Evolutionary conservation across 768 basidiomycete genomes (phyloP), one percentile per base, ranked within the genome.

Genomic region (Strobilomyces dryophilus): DNA sequence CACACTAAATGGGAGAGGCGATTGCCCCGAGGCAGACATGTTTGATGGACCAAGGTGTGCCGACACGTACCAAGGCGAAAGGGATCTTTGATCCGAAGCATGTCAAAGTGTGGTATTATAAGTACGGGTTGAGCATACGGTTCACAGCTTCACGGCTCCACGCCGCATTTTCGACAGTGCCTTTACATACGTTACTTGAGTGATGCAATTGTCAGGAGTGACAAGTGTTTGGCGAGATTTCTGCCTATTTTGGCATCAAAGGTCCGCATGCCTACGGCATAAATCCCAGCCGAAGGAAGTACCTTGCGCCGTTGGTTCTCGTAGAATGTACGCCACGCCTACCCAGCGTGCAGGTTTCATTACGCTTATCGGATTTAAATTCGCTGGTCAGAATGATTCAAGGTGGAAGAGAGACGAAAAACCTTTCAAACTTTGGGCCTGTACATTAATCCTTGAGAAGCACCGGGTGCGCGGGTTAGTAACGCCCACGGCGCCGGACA

Each of bases 1-100:
- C 15, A 55, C 47, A 56, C 77, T 74, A 36, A 79, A 74, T 29
- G 59, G 54, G 10, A 60, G 42, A n/a, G 42, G 18, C 20, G 46
- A 26, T 24, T 52, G 43, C 39, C 9, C 15, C 10, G 46, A 42
- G 36, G 55, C n/a, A 27, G 53, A 52, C 61, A 61, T 61, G n/a
- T 9, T 24, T 43, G 49, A 32, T 32, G 41, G 27, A 29, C 4
- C 11, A 49, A 49, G 18, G 55, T 43, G 32, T 41, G 45, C 44
- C 17, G 47, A 31, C 39, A 6, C 21, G 14, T 48, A 21, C 45
- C 41, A 49, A 45, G 5, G 14, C n/a, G 18, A 1, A 18, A 39
- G n/a, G 37, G 18, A 39, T 8, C 17, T 37, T 15, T 10, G n/a
- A 37, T n/a, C n/a, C n/a, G 36, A 37, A 18, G 37, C 18, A n/a